phyloP scores from a whole-genome alignment of 495 filamentous ascomycete species.

The Penicillium daleae region DNA sequence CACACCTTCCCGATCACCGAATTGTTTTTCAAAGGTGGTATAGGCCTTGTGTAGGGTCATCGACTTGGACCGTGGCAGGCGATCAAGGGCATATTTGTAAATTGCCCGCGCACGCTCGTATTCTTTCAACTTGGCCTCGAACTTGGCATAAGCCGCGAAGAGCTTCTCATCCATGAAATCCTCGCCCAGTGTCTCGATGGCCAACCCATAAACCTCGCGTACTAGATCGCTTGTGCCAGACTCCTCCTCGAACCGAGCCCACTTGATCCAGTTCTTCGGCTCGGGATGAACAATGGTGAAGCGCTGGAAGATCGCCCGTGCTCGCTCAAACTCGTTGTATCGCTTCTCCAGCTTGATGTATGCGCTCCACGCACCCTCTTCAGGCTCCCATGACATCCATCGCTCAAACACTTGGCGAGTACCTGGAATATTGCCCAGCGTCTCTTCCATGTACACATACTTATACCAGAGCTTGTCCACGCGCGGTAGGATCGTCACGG shows the following conservation, averaged over 20 bases:
- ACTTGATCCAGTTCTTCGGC: slow-evolving; percentile 97
- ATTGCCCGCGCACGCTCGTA: slow-evolving; percentile 94
- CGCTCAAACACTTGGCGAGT: slow-evolving; percentile 95
- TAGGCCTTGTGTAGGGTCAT: slow-evolving; percentile 86
- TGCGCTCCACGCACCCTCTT: slow-evolving; percentile 91
- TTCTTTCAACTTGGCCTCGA: slow-evolving; percentile 91
- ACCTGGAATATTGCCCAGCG: slow-evolving; percentile 87
- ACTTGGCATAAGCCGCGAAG: slow-evolving; percentile 90
- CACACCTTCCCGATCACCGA: slow-evolving; percentile 89
- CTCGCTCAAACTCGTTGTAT: slow-evolving; percentile 86
- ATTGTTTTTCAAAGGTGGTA: slow-evolving; percentile 98
- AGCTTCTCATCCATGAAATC: slow-evolving; percentile 96
- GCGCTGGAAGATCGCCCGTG: slow-evolving; percentile 82
- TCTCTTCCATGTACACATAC: slow-evolving; percentile 99
- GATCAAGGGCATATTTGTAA: slow-evolving; percentile 94
- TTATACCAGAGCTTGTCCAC: slow-evolving; percentile 98
- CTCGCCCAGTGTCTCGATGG: slow-evolving; percentile 88
- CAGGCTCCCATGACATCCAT: slow-evolving; percentile 98
- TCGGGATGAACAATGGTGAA: slow-evolving; percentile 95
- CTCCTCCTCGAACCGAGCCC: slow-evolving; percentile 97
- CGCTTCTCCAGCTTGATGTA: slow-evolving; percentile 98
- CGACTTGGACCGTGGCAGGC: slow-evolving; percentile 85
- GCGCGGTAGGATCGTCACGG: slow-evolving; percentile 90
- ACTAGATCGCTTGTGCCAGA: slow-evolving; percentile 88
- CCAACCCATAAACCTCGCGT: slow-evolving; percentile 86